Percentiles rank a stretch among this genome's conserved stretches.
Conservation (phyloP, 805 yeast species). For the Saturnispora gosingensis region DNA sequence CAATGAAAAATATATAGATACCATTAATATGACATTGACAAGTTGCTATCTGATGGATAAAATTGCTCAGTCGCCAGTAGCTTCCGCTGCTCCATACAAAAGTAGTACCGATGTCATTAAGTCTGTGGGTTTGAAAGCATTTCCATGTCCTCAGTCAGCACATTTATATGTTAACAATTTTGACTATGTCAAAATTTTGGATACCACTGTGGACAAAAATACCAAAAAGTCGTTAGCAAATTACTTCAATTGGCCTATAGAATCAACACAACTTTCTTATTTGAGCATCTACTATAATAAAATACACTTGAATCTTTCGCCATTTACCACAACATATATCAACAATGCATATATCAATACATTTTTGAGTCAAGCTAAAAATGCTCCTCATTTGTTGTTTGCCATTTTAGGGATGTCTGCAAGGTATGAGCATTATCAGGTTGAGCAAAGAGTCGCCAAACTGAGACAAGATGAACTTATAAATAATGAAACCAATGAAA, state of each 20-base stretch:
- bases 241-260: conserved; percentile 24
- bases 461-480: background rate
- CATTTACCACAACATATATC: conserved; percentile 29
- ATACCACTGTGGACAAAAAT: conserved; percentile 21
- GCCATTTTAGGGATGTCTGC: conserved; percentile 72
- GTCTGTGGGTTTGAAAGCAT: conserved; percentile 6
- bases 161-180: conserved; percentile 6
- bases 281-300: conserved; percentile 28
- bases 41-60: background rate
- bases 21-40: conserved; percentile 3
- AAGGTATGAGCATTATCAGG: conserved; percentile 32
- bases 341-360: conserved; percentile 27
- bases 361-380: conserved; percentile 27
- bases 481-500: background rate
- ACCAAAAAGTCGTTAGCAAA: conserved; percentile 22
- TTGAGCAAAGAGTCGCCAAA: conserved; percentile 12
- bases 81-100: background rate
- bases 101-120: conserved; percentile 6
- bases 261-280: conserved; percentile 27
- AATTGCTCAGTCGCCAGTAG: background rate
- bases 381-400: conserved; percentile 55
- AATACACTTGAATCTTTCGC: conserved; percentile 27
- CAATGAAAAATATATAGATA: conserved; percentile 3
- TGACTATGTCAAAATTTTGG: conserved; percentile 23
- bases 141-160: conserved; percentile 1